Evolutionary conservation across 208 protist genomes (phyloP).

Genomic region (Trypanosoma lewisi): DNA sequence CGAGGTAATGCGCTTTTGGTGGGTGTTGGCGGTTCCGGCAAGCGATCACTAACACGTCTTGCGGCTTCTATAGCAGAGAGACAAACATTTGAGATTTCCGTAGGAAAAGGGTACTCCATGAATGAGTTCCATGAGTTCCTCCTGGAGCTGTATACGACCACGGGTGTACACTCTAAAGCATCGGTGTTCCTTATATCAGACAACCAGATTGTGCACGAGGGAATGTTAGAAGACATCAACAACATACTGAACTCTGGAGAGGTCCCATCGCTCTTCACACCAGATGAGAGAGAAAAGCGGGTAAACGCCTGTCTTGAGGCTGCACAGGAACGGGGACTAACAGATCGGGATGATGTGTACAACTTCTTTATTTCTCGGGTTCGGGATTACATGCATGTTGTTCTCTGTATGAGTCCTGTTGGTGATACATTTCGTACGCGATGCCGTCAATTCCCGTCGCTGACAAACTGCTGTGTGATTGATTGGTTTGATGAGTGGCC

Average conservation of each 20-base stretch:
- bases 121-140: slow-evolving; percentile 92
- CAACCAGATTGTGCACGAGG: slow-evolving; percentile 94
- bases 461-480: slow-evolving; percentile 97
- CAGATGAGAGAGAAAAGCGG: slow-evolving; percentile 95
- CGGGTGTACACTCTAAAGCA: slow-evolving; percentile 82
- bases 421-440: slow-evolving; percentile 94
- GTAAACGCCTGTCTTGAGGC: slow-evolving; percentile 90
- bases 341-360: slow-evolving; percentile 91
- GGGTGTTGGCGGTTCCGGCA: slow-evolving; percentile 96
- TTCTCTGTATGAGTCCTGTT: slow-evolving; percentile 96
- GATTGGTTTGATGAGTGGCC: slow-evolving; percentile 98
- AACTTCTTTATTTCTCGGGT: slow-evolving; percentile 95
- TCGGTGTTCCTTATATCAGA: slow-evolving; percentile 95
- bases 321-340: slow-evolving; percentile 86
- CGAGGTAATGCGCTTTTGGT: slow-evolving; percentile 96
- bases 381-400: slow-evolving; percentile 95
- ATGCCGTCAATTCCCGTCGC: slow-evolving; percentile 96
- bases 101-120: slow-evolving; percentile 92
- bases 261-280: slow-evolving; percentile 95
- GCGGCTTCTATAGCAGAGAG: slow-evolving; percentile 90
- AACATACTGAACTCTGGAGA: slow-evolving; percentile 98
- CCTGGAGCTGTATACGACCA: slow-evolving; percentile 89
- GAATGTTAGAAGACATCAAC: slow-evolving; percentile 98
- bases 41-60: slow-evolving; percentile 95
- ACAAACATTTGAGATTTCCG: slow-evolving; percentile 90